Conservation (phyloP, 805 yeast species). For the Zygosaccharomyces gambellarensis region DNA sequence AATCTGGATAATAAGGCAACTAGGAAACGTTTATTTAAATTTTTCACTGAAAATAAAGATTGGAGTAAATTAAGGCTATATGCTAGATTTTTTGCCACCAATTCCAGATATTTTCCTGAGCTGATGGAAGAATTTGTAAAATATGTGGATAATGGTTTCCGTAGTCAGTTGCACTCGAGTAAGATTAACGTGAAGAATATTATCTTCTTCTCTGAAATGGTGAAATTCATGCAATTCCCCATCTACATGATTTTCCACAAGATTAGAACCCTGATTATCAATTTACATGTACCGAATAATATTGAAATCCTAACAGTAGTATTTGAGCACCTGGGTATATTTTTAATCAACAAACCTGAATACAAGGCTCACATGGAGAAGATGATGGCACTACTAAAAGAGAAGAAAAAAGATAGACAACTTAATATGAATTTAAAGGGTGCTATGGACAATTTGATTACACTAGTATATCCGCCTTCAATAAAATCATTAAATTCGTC, state of each 20-base stretch:
- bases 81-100: constrained; percentile 65
- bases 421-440: constrained; percentile 52
- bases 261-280: constrained; percentile 54
- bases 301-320: constrained; percentile 65
- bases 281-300: constrained; percentile 50
- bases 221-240: constrained; percentile 71
- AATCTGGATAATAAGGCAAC: constrained; percentile 69
- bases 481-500: constrained; percentile 34
- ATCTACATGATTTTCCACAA: constrained; percentile 68
- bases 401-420: constrained; percentile 44
- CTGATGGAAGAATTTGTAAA: constrained; percentile 49
- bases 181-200: constrained; percentile 52
- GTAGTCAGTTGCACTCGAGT: constrained; percentile 54
- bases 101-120: constrained; percentile 45
- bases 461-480: constrained; percentile 52
- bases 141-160: constrained; percentile 53
- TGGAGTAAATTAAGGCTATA: constrained; percentile 45
- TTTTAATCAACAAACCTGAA: constrained; percentile 53
- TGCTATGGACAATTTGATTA: constrained; percentile 53
- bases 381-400: constrained; percentile 54
- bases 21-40: constrained; percentile 51
- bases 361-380: constrained; percentile 55
- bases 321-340: constrained; percentile 69
- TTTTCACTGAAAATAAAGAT: constrained; percentile 48
- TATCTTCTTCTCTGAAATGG: constrained; percentile 65